Base-by-base conservation (phyloP, 1,284 basidiomycete species). In the Flammula alnicola region DNA sequence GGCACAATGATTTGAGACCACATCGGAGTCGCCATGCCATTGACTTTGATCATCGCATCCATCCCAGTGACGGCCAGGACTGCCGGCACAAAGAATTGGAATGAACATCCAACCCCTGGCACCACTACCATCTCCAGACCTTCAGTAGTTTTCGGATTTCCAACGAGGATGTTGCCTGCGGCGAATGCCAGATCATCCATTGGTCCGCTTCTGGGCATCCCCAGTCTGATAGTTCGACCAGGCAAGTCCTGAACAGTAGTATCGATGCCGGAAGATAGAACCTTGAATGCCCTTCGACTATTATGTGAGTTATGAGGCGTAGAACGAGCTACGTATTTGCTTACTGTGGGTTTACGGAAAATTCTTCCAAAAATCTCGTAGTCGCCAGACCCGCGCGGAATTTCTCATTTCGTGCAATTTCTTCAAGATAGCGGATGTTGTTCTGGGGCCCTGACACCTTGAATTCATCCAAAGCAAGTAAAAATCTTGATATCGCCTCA, bases 121-220 rank as follows among this genome's bases (percentile, higher is more conserved):
- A 75, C 61, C 8, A 73, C 55, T 29, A 79, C 61, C 12, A 85
- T 70, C 61, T 90, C 88, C 5, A 90, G 61, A 0, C 73, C 81
- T 62, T 88, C 87, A 0, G 66, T 79, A 5, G 66, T 74, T 3
- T 65, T 58, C 0, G 68, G 55, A 61, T 90, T 91, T 5, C 81
- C 81, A 7, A 79, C 82, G 10, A 91, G 69, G 27, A 80, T 54
- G 58, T 89, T 89, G 9, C 80, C 86, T 0, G 75, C 69, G 32
- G 76, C 68, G 61, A 86, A 81, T 0, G 85, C 80, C 5, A 83
- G 64, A 8, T 71, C 59, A 61, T 91, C 88, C 77, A 85, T 83
- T 0, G 86, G 81, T 0, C 88, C 88, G 49, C 81, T 80, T n/a
- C 71, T 75, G 0, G 88, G 88, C 7, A 89, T 77, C 10, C 88